Evolutionary conservation across 495 filamentous ascomycete genomes (phyloP).

Genomic region (Trichoderma asperelloides): DNA sequence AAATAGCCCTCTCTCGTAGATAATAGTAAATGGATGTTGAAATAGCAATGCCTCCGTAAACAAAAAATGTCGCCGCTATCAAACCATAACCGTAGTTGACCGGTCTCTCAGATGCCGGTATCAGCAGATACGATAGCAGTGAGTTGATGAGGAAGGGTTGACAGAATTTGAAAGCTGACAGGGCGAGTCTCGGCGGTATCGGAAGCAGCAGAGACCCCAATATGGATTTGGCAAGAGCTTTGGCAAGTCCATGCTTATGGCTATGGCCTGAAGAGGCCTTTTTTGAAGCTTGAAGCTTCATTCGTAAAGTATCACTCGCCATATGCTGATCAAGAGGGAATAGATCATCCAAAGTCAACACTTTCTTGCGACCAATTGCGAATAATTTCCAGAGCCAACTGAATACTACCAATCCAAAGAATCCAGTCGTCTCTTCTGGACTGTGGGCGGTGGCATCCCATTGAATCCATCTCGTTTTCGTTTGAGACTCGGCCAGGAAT

Average conservation of each 20-base stretch:
- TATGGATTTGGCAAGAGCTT: constrained; percentile 17
- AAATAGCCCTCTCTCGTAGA: constrained; percentile 28
- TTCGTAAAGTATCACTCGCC: constrained; percentile 28
- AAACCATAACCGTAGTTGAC: constrained; percentile 41
- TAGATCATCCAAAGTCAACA: constrained; percentile 38
- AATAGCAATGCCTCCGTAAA: constrained; percentile 50
- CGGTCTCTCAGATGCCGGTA: constrained; percentile 27
- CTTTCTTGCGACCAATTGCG: constrained; percentile 31
- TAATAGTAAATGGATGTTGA: constrained; percentile 47
- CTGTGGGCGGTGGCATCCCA: constrained; percentile 33
- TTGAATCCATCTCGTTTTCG: constrained; percentile 38
- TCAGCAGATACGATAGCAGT: constrained; percentile 10
- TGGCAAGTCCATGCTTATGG: constrained; percentile 14
- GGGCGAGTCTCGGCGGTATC: constrained; percentile 26
- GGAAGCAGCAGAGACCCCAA: constrained; percentile 24
- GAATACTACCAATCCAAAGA: constrained; percentile 44
- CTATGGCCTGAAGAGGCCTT: constrained; percentile 9
- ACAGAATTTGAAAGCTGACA: constrained; percentile 50
- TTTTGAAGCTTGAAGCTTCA: constrained; percentile 17
- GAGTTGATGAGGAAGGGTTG: constrained; percentile 51
- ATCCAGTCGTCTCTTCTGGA: constrained; percentile 51
- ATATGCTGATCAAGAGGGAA: constrained; percentile 38
- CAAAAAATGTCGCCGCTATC: constrained; percentile 50
- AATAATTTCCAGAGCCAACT: constrained; percentile 54
- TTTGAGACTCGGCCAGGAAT: constrained; percentile 43